Base-by-base conservation (phyloP, 2,329 filamentous ascomycete species). In the Orbilia brochopaga region DNA sequence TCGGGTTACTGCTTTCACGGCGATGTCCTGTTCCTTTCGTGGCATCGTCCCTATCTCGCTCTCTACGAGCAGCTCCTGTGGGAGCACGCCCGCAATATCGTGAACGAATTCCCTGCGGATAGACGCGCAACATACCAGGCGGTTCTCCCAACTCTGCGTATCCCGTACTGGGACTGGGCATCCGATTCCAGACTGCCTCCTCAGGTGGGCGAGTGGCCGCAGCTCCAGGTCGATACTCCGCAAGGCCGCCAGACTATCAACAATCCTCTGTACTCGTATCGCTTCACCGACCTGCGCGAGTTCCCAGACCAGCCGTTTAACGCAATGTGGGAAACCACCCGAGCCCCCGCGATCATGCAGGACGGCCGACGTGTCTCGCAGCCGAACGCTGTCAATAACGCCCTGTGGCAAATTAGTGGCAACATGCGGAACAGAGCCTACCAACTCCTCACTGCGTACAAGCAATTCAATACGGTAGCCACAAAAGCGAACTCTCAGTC, bases 1-100 rank as follows among this genome's bases (percentile, higher is more conserved):
- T 48, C 58, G 4, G 69, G 69, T 40, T 73, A 67, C n/a, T 73
- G 69, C 52, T 62, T 56, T n/a, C 69, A 73, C 35, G 35, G 44
- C 1, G 69, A 73, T 30, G 44, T 67, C n/a, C 30, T 73, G 13
- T 94, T 96, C 78, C 86, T 88, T 42, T 84, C 87, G 42, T 95
- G 91, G 91, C 91, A 96, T 82, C 85, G 91, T 55, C 89, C 90
- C 0, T 95, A 93, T 79, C 81, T 94, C 62, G 82, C 85, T 8
- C 79, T 88, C 8, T 69, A 59, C 50, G 73, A 81, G 79, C 77
- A 81, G 78, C 73, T 78, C 11, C 69, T 82, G 30, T 81, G 78
- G 77, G 74, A 75, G 10, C 76, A 79, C 50, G 80, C 80, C 15
- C 78, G 80, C 61, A 74, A 65, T 23, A 81, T 81, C 46, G 80